Percentiles rank a stretch among this genome's conserved stretches.
Conservation (phyloP, 202 grass and related monocot genomes). For the Hordeum pubiflorum region DNA sequence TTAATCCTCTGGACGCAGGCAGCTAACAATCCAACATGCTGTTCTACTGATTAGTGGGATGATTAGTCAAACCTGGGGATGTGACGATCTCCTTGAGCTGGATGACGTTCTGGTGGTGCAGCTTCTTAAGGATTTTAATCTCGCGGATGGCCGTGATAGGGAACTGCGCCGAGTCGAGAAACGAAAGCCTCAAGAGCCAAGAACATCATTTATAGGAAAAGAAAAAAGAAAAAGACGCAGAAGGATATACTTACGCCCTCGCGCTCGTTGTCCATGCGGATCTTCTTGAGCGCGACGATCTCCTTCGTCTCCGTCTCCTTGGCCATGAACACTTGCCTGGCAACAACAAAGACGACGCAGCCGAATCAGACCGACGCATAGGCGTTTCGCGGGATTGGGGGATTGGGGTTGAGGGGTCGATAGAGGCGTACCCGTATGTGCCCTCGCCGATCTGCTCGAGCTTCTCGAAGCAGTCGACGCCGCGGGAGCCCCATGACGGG, state of each 20-base stretch:
- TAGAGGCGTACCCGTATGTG: constrained; percentile 61
- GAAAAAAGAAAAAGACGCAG: neutral
- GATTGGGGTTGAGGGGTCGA: neutral
- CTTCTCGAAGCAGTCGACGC: constrained; percentile 95
- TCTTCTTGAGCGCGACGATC: constrained; percentile 94
- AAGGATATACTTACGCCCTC: constrained; percentile 50
- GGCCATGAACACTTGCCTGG: constrained; percentile 95
- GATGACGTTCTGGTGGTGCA: constrained; percentile 88
- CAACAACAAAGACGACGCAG: neutral
- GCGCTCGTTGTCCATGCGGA: constrained; percentile 98
- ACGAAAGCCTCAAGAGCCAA: neutral
- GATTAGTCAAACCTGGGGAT: constrained; percentile 53
- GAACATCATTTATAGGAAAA: neutral
- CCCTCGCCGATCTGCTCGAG: constrained; percentile 96
- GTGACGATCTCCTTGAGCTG: constrained; percentile 97
- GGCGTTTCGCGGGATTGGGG: neutral
- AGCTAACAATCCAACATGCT: neutral
- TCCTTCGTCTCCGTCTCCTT: constrained; percentile 73
- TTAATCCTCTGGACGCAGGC: neutral
- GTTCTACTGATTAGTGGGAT: neutral
- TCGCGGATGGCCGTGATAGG: constrained; percentile 90
- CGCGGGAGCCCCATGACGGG: constrained; percentile 73
- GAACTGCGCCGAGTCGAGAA: constrained; percentile 40
- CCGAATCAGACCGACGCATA: neutral
- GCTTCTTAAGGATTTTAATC: constrained; percentile 96